Percentiles rank a stretch among this genome's conserved stretches.
These are phyloP conservation scores for Sporisorium iseilematis-ciliati DNA, from an alignment of 1,284 basidiomycete species.

Conservation along the genomic window DNA sequence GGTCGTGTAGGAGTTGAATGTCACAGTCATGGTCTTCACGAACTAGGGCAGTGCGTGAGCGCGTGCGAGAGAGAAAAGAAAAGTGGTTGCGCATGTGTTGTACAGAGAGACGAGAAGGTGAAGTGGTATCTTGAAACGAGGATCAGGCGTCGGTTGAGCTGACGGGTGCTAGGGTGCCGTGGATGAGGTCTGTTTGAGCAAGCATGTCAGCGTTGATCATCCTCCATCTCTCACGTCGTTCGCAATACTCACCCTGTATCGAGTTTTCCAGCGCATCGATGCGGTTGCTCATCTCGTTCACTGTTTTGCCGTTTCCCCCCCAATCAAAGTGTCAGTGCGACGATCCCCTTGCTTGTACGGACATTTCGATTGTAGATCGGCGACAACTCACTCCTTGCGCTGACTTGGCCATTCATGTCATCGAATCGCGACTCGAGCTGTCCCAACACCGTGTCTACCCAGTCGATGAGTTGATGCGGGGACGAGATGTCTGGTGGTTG, in stretches of 20 bases:
- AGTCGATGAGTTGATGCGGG: conserved; percentile 67
- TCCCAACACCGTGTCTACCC: conserved; percentile 64
- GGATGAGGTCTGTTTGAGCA: conserved; percentile 33
- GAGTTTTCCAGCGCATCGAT: conserved; percentile 66
- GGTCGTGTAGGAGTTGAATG: background rate
- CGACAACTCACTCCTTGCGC: conserved; percentile 57
- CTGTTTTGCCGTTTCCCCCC: conserved; percentile 23
- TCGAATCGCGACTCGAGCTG: conserved; percentile 63
- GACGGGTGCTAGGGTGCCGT: conserved; percentile 37
- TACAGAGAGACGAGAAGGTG: background rate
- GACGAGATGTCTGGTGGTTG: conserved; percentile 50
- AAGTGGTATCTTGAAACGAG: conserved; percentile 5
- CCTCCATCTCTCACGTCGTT: background rate
- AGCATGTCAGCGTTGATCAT: background rate
- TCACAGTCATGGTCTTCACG: background rate
- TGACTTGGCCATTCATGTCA: conserved; percentile 61
- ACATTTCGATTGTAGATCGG: background rate
- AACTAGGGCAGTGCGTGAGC: background rate
- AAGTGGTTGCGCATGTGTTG: background rate
- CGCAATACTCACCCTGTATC: conserved; percentile 59
- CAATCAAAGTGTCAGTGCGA: background rate
- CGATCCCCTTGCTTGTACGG: background rate
- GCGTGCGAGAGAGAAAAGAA: background rate
- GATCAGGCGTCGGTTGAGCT: conserved; percentile 2
- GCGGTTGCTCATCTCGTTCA: conserved; percentile 67